phyloP scores from a whole-genome alignment of 768 basidiomycete species.

The Amanita molliuscula region DNA sequence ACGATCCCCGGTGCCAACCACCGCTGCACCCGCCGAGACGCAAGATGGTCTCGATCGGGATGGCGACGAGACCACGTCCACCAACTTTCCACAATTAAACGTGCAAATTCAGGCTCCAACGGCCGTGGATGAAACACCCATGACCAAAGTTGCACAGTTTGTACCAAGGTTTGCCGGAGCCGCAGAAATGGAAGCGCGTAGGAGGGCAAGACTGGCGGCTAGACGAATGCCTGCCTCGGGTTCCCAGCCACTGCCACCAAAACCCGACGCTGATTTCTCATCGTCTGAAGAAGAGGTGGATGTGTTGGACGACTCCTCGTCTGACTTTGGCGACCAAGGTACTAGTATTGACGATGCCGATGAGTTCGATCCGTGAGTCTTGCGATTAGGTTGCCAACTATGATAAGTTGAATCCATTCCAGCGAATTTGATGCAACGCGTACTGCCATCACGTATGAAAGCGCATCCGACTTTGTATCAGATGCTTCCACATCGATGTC shows the following conservation, averaged over 20 bases:
- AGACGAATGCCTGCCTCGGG: constrained; percentile 34
- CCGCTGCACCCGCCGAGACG: constrained; percentile 17
- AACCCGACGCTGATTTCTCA: constrained; percentile 34
- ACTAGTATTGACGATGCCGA: constrained; percentile 55
- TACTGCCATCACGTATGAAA: constrained; percentile 42
- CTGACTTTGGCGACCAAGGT: constrained; percentile 37
- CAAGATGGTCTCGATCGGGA: constrained; percentile 22
- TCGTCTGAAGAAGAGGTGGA: constrained; percentile 48
- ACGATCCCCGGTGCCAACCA: constrained; percentile 20
- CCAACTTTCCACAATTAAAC: constrained; percentile 22
- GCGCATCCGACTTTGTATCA: constrained; percentile 54
- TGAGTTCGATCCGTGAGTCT: constrained; percentile 71
- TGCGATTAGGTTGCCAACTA: not conserved
- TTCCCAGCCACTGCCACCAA: constrained; percentile 20
- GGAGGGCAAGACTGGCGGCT: constrained; percentile 56
- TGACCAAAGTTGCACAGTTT: constrained; percentile 46
- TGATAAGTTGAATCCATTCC: constrained; percentile 3
- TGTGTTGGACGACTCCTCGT: constrained; percentile 37
- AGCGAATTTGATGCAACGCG: constrained; percentile 66
- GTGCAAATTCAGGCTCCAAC: constrained; percentile 32
- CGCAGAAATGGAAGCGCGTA: constrained; percentile 76
- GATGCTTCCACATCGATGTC: constrained; percentile 49
- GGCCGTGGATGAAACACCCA: constrained; percentile 31
- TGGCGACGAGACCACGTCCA: constrained; percentile 7
- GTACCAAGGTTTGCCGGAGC: constrained; percentile 74